A percentile compares a stretch with the other conserved stretches of the same genome.
Conservation (phyloP, 2,329 filamentous ascomycete genomes). For the Helicocarpus griseus region DNA sequence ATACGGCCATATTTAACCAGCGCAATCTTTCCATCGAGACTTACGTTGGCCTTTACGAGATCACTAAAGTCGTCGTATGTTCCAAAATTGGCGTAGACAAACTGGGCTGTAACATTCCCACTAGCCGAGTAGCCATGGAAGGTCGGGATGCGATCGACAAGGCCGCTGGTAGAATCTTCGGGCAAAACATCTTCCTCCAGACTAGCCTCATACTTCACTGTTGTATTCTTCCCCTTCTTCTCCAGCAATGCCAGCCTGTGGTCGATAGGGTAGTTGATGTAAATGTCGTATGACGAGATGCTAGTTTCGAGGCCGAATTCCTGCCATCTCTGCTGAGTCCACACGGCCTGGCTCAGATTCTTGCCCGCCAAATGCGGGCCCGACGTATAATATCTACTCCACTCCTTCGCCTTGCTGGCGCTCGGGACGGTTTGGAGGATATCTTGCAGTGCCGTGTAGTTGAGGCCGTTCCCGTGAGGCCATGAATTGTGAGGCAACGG, state of each 20-base stretch:
- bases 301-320: constrained; percentile 55
- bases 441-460: constrained; percentile 45
- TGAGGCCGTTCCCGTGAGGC: constrained; percentile 38
- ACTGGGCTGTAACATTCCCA: constrained; percentile 80
- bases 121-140: constrained; percentile 93
- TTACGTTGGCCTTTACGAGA: constrained; percentile 62
- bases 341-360: constrained; percentile 66
- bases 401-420: constrained; percentile 52
- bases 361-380: constrained; percentile 68
- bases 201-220: constrained; percentile 66
- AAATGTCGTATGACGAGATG: constrained; percentile 64
- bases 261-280: constrained; percentile 66
- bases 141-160: constrained; percentile 66
- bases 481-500: constrained; percentile 30
- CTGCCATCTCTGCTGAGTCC: constrained; percentile 66
- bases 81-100: constrained; percentile 86
- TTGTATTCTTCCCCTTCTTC: constrained; percentile 32
- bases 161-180: constrained; percentile 68
- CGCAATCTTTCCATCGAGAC: constrained; percentile 74
- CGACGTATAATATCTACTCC: constrained; percentile 68
- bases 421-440: constrained; percentile 47
- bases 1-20: constrained; percentile 76
- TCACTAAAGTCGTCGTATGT: constrained; percentile 80
- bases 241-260: constrained; percentile 59
- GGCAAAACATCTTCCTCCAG: constrained; percentile 76